Base-by-base conservation (phyloP, 306 rosid species). In the Calophaca sinica region DNA sequence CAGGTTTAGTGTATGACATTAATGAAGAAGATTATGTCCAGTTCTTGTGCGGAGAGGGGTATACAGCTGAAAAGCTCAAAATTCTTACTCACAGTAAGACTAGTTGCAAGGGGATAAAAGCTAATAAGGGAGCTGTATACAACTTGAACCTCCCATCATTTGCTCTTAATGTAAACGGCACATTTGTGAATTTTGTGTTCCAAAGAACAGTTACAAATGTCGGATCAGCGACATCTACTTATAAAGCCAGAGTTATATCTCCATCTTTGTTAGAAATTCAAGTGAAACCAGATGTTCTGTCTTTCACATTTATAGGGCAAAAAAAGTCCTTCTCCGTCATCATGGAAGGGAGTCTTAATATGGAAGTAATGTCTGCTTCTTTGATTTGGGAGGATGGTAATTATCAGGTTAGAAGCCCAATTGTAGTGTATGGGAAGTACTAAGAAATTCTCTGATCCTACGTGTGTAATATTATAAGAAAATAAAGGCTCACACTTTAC, bases 91-190 rank as follows among this genome's bases (percentile, higher is more conserved):
- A 39, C 2, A 41, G 80, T 2, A 46, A 68, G 0, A 50, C 54
- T 7, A 61, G 7, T 3, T 85, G 84, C 33, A 10, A 15, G 8
- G 52, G 33, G 0, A 3, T 12, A 54, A 0, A 45, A 5, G 29
- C 6, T 3, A 15, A 5, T 0, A 61, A 35, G 5, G 45, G 2
- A 26, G 53, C 38, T 9, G 63, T 13, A 2, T 42, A 52, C 6
- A 79, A 86, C 35, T 12, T 90, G 4, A 90, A 86, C 32, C 84
- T 86, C n/a, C 96, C 93, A 57, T 79, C 91, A 2, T 74, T 86
- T 48, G 81, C 88, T 2, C 50, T 86, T 10, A 29, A 15, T 3
- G 36, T 11, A 6, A 8, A 60, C 5, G 2, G 0, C 0, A 9
- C 26, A 15, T 7, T 36, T 41, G 41, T 28, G 2, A 4, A 38